A percentile compares a stretch with the other conserved stretches of the same genome.
Evolutionary conservation across 345 rosid species (phyloP).

Genomic region (Microthlaspi erraticum): DNA sequence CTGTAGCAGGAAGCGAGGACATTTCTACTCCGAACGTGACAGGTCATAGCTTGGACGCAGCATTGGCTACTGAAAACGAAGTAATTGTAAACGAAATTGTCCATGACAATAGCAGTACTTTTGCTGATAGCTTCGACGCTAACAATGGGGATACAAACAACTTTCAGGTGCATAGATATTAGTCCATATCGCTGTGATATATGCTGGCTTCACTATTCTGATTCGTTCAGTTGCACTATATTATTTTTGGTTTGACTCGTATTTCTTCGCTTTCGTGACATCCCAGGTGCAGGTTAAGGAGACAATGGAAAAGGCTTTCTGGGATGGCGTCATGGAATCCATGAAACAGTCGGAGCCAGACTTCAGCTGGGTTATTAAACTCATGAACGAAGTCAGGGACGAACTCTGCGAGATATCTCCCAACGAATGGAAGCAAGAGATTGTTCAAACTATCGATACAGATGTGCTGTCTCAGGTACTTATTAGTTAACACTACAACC

Average conservation of each 20-base stretch:
- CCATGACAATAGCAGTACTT: constrained; percentile 58
- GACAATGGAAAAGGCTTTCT: constrained; percentile 86
- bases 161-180: constrained; percentile 61
- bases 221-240: not conserved
- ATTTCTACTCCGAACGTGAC: constrained; percentile 31
- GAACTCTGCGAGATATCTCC: constrained; percentile 89
- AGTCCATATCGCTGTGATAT: not conserved
- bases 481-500: not conserved
- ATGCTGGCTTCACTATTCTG: constrained; percentile 1
- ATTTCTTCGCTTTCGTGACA: not conserved
- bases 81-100: constrained; percentile 78
- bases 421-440: constrained; percentile 78
- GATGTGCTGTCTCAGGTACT: constrained; percentile 77
- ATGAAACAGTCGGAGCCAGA: constrained; percentile 63
- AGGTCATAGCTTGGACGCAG: constrained; percentile 41
- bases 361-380: constrained; percentile 69
- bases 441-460: constrained; percentile 69
- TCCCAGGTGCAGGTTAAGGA: constrained; percentile 70
- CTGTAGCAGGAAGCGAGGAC: constrained; percentile 29
- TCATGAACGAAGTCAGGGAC: constrained; percentile 89
- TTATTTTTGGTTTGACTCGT: not conserved
- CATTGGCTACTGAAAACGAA: constrained; percentile 70
- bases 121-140: constrained; percentile 52
- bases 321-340: constrained; percentile 85
- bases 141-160: constrained; percentile 49